Base-by-base conservation (phyloP, 1,284 basidiomycete species). In the Neolentinus lepideus region DNA sequence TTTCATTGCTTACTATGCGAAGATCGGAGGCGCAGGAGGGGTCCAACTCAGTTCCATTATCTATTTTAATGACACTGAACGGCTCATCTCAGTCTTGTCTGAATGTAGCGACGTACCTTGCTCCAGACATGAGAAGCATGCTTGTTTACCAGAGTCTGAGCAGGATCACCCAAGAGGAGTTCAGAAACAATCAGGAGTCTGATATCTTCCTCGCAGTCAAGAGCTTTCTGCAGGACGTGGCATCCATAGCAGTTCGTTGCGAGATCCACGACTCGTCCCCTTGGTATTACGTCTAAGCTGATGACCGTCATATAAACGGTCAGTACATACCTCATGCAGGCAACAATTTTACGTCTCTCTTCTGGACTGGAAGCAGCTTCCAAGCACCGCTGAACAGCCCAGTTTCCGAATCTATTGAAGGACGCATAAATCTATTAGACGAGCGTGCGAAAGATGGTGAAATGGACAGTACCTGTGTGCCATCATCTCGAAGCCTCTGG, bases 51-150 rank as follows among this genome's bases (percentile, higher is more conserved):
- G 70, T 67, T 91, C 88, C 88, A 90, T 90, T 60, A 90, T 88
- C 86, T 89, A 50, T 3, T 56, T 12, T 33, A 25, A 27, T 38
- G 21, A 4, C 10, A 9, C n/a, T 25, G 22, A 25, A 11, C 22
- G 25, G 51, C 16, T 4, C 3, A n/a, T 26, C 24, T 8, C 27
- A 24, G 16, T 6, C 6, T 43, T 21, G 8, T 21, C 27, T 6
- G 43, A 27, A 31, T 46, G 12, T 33, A 25, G 31, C 21, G 52
- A 58, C 69, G 54, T 63, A 88, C 88, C 76, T 91, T 91, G 70
- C 87, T 90, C 89, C 89, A 91, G 21, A 91, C 89, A 67, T 91
- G 89, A 55, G 88, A 90, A 1, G 89, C 89, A 67, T 92, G 89
- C 67, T 92, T 92, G 67, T 92, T 92, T 11, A 91, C 84, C 22